Percentiles rank a stretch among this genome's conserved stretches.
These are phyloP conservation scores for Solanum pimpinellifolium DNA, from an alignment of 257 asterid species.

Conservation along the genomic window DNA sequence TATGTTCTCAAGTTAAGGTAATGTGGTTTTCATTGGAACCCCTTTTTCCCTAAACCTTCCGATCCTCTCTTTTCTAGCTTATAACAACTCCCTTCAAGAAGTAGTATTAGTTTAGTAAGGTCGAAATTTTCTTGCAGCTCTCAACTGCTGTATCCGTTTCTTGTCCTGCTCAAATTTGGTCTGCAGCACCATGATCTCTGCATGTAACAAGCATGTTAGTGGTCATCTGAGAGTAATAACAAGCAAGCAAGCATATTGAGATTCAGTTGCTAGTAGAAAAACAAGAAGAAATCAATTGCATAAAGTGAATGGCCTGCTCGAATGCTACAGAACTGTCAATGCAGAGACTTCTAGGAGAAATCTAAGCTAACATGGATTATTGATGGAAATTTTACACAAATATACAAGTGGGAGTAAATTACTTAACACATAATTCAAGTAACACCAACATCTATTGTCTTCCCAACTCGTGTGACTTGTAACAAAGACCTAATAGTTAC, in stretches of 20 bases:
- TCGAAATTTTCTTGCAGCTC: constrained; percentile 79
- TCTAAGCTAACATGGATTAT: neutral
- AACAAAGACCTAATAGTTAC: neutral
- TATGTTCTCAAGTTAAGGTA: neutral
- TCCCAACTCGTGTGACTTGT: neutral
- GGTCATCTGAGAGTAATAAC: neutral
- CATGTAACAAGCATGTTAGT: neutral
- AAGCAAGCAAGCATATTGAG: neutral
- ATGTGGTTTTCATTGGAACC: neutral
- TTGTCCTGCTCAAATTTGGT: constrained; percentile 93
- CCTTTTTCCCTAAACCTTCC: neutral
- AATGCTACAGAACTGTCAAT: neutral
- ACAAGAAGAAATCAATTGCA: neutral
- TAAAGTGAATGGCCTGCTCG: neutral
- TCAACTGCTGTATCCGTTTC: constrained; percentile 74
- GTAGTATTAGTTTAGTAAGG: constrained; percentile 30
- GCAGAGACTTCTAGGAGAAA: neutral
- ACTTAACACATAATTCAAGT: neutral
- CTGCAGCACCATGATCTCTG: constrained; percentile 84
- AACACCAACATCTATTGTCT: neutral
- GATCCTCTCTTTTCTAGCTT: neutral
- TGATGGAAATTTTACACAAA: neutral
- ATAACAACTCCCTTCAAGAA: neutral
- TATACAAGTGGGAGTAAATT: neutral
- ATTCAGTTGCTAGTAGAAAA: neutral